A percentile compares a stretch with the other conserved stretches of the same genome.
These are phyloP conservation scores for Penicillium rolfsii DNA, from an alignment of 2,329 filamentous ascomycete genomes.

Conservation along the genomic window DNA sequence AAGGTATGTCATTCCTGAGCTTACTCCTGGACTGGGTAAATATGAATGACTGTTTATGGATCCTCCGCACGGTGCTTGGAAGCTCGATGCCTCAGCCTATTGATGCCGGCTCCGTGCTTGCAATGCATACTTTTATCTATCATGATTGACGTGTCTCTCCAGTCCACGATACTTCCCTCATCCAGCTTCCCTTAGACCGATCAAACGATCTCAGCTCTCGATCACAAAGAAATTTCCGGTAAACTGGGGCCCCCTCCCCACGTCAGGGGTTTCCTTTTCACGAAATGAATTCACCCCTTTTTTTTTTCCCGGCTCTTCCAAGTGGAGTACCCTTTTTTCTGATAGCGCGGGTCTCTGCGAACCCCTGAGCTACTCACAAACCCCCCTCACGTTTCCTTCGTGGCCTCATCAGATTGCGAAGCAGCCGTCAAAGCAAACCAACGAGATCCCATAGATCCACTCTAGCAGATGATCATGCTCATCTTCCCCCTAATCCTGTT, in stretches of 20 bases:
- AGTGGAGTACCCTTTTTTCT: neutral
- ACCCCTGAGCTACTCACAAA: neutral
- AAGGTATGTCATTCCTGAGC: conserved; percentile 1
- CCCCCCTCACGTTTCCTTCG: neutral
- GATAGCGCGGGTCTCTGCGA: neutral
- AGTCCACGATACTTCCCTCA: neutral
- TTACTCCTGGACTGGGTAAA: neutral
- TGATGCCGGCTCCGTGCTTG: neutral
- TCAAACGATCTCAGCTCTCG: neutral
- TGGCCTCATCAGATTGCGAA: neutral
- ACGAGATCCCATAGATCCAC: conserved; percentile 1
- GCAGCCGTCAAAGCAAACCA: conserved; percentile 1
- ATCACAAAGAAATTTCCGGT: conserved; percentile 5
- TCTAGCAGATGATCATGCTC: neutral
- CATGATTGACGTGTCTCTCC: neutral
- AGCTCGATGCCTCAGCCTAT: neutral
- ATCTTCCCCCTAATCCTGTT: conserved; percentile 2
- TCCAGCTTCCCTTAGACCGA: neutral
- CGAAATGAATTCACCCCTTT: neutral
- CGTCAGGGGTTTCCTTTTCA: conserved; percentile 5
- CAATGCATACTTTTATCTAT: neutral
- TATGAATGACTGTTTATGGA: neutral
- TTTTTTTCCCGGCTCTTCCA: conserved; percentile 4
- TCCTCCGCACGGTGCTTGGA: neutral
- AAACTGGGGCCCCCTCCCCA: conserved; percentile 2